Conservation (phyloP, 495 filamentous ascomycete species). For the Friedmanniomyces simplex region DNA sequence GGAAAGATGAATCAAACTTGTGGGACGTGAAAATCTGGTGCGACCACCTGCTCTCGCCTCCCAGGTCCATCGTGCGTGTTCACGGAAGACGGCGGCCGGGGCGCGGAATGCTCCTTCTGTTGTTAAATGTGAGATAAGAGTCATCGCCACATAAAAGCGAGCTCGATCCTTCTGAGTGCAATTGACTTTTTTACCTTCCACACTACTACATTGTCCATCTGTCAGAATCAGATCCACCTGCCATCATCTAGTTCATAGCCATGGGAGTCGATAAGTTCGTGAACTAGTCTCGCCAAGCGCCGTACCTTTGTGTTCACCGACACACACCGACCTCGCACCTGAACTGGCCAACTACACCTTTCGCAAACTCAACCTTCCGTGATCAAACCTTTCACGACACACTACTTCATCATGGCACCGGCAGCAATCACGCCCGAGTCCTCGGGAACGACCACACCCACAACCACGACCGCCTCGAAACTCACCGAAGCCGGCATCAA, state of each 20-base stretch:
- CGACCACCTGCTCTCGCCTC: background rate
- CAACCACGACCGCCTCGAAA: conserved; percentile 14
- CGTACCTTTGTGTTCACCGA: background rate
- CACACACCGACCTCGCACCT: background rate
- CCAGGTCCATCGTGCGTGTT: background rate
- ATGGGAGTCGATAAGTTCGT: conserved; percentile 7
- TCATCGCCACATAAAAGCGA: background rate
- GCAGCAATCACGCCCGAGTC: conserved; percentile 14
- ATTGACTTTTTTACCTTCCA: no score
- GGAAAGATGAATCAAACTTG: background rate
- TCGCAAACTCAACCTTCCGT: no score
- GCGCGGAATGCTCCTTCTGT: background rate
- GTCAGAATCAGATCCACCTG: no score
- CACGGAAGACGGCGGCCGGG: background rate
- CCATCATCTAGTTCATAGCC: background rate
- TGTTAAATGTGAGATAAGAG: background rate
- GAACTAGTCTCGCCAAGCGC: background rate
- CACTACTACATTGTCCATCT: no score
- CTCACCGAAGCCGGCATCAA: conserved; percentile 31
- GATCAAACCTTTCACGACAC: no score
- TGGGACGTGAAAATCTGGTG: background rate
- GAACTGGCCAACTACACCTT: background rate
- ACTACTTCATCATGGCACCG: conserved; percentile 15
- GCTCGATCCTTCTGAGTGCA: no score
- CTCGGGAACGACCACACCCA: conserved; percentile 16